Percentiles rank a stretch among this genome's conserved stretches.
Conservation (phyloP, 2,329 filamentous ascomycete genomes). For the Tolypocladium tropicale region DNA sequence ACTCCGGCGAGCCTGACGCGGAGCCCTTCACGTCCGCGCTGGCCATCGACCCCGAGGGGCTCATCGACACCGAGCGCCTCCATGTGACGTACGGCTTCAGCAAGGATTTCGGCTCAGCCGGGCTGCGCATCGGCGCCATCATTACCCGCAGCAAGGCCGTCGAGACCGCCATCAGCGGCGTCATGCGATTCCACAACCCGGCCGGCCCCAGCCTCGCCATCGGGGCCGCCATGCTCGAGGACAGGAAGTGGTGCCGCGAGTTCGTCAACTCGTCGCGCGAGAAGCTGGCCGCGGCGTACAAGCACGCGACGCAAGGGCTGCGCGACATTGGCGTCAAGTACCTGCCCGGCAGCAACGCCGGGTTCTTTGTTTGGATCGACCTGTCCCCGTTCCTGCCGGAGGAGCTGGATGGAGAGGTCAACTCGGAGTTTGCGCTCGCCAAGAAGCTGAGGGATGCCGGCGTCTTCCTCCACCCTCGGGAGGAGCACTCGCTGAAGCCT, state of each 20-base stretch:
- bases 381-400: conserved; percentile 31
- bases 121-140: conserved; percentile 38
- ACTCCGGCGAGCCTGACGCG: conserved; percentile 18
- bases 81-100: conserved; percentile 38
- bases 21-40: conserved; percentile 37
- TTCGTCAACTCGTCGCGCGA: conserved; percentile 31
- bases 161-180: conserved; percentile 22
- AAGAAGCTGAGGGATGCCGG: conserved; percentile 32
- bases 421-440: conserved; percentile 33
- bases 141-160: conserved; percentile 26
- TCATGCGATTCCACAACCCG: conserved; percentile 35
- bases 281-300: conserved; percentile 29
- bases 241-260: conserved; percentile 30
- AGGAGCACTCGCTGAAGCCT: conserved; percentile 31
- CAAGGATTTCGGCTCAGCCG: conserved; percentile 43
- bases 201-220: conserved; percentile 33
- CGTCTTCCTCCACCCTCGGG: conserved; percentile 38
- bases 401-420: conserved; percentile 15
- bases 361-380: conserved; percentile 47
- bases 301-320: conserved; percentile 26
- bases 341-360: conserved; percentile 37
- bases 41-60: conserved; percentile 27
- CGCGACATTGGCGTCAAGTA: conserved; percentile 31
- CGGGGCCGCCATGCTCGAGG: conserved; percentile 33
- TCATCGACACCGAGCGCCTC: conserved; percentile 37